Base-by-base conservation (phyloP, 83 land plant species). In the Larix sibirica region DNA sequence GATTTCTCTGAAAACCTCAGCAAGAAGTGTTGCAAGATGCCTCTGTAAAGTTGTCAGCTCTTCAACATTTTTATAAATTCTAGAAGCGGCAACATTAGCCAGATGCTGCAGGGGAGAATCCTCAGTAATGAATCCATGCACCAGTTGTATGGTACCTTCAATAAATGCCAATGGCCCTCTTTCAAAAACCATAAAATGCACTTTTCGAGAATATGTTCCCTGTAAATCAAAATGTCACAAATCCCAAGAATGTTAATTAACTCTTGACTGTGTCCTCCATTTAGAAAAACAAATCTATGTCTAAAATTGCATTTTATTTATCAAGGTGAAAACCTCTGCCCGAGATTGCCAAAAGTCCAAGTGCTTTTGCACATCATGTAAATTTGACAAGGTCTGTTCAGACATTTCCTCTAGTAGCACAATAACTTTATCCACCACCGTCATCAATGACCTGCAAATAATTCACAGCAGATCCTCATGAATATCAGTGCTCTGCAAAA, bases 111-210 rank as follows among this genome's bases (percentile, higher is more conserved):
- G 59, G 5, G 88, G 66, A 77, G 92, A 88, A 28, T 88, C 85
- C 20, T 90, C 83, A 62, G 80, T 28, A 69, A 81, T 17, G 75
- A 77, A 62, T 81, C 84, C 83, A 3, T 83, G 83, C 56, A 92
- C 13, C n/a, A 92, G 5, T 50, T 88, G 83, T 66, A 62, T 69
- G 31, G 93, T 88, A 50, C 84, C 91, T 61, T 82, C 77, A 54
- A 88, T 12, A 84, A 96, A 96, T 56, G 92, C 93, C 60, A 74
- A 47, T 62, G 98, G 98, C 24, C 98, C 98, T 84, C 96, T 92
- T 80, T 96, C 92, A 80, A 92, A 90, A 36, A 96, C 38, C 93
- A 96, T 92, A 74, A 96, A 96, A 73, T 84, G 89, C 6, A 86
- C 81, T 80, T 88, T 96, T 28, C 81, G 87, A 62, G 84, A 70